Base-by-base conservation (phyloP, 1,284 basidiomycete genomes). In the Austroboletus olivaceoglutinosus region DNA sequence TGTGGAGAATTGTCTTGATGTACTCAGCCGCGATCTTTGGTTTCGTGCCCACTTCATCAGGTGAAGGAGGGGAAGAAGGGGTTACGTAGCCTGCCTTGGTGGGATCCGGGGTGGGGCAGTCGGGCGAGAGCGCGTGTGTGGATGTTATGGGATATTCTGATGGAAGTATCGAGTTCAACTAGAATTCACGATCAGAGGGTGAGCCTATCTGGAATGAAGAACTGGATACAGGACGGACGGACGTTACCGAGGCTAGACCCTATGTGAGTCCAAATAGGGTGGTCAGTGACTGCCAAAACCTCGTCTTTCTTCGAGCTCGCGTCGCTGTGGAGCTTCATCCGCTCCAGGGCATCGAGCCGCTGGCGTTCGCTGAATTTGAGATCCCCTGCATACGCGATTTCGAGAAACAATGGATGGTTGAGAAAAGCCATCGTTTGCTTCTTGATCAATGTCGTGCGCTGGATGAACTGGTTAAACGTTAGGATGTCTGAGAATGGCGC, bases 341-440 rank as follows among this genome's bases (percentile, higher is more conserved):
- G 16, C n/a, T 34, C 16, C 6, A 34, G 33, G 16, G 33, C 33
- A 18, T 18, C n/a, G 16, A n/a, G 16, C 9, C 33, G 33, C 33
- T 16, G 16, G 16, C 33, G n/a, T 16, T n/a, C 16, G 8, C 15
- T 34, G n/a, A n/a, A 34, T 9, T 16, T 18, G 15, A 16, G 33
- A 7, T 18, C 8, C 16, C 33, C 15, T 34, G 33, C 33, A n/a
- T 34, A 9, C n/a, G 8, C 5, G 6, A 34, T 34, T 15, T 34
- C 33, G 33, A 34, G 63, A 48, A 80, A 75, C 18, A 82, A 61
- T 2, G 81, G 82, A 56, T 81, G 75, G 2, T 60, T 62, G 4
- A 76, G 57, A 19, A 67, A 58, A 3, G 57, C 51, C 10, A 57
- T 58, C 1, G 72, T 62, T 57, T 78, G 75, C 33, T 64, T 59